These are phyloP conservation scores for Phalaenopsis aphrodite DNA, from an alignment of 106 monocot species.

Conservation along the genomic window DNA sequence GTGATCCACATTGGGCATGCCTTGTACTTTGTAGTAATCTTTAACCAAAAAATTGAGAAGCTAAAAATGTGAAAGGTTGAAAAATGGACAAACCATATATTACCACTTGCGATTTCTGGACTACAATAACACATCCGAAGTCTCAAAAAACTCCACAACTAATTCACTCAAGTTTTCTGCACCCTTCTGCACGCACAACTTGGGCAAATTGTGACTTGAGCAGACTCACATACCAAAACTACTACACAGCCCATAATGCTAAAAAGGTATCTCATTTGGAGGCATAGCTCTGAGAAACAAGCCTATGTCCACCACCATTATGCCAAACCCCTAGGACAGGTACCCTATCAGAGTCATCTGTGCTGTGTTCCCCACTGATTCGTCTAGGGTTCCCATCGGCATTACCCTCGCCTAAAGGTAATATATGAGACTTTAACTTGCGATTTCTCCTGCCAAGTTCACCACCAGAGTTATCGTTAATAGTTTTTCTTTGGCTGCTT, in stretches of 20 bases:
- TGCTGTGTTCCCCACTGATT: constrained; percentile 6
- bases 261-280: neutral
- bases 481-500: constrained; percentile 11
- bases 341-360: neutral
- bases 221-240: neutral
- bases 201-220: neutral
- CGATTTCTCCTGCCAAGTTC: constrained; percentile 31
- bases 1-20: neutral
- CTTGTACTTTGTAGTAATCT: neutral
- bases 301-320: constrained; percentile 57
- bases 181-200: neutral
- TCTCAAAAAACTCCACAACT: neutral
- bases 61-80: neutral
- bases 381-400: constrained; percentile 18
- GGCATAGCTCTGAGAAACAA: constrained; percentile 16
- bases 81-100: neutral
- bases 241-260: neutral
- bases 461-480: constrained; percentile 6
- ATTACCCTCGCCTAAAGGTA: constrained; percentile 53
- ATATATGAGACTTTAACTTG: constrained; percentile 55
- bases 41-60: neutral
- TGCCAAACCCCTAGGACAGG: constrained; percentile 67
- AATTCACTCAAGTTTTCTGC: neutral
- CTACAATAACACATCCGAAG: neutral
- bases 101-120: neutral